These are phyloP conservation scores for Solanum habrochaites DNA, from an alignment of 257 asterid species.

Conservation along the genomic window DNA sequence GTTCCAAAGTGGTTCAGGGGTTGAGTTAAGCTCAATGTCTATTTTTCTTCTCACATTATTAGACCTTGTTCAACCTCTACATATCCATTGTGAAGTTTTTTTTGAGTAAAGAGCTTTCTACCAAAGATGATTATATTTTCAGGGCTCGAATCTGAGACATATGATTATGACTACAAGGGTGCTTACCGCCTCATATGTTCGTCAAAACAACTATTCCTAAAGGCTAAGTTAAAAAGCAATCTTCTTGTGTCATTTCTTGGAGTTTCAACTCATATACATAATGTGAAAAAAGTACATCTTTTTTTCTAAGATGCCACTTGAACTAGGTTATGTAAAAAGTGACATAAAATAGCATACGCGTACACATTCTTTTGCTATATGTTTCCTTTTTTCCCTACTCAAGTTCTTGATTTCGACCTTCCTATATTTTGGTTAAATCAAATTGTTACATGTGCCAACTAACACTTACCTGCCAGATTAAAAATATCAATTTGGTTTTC, in stretches of 20 bases:
- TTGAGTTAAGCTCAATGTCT: neutral
- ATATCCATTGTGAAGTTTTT: neutral
- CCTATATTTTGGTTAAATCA: neutral
- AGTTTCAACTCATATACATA: slow-evolving; percentile 10
- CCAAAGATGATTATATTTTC: too few relatives aligned
- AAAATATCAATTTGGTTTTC: neutral
- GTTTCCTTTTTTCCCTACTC: neutral
- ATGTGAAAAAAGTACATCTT: slow-evolving; percentile 14
- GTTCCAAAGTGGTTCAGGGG: neutral
- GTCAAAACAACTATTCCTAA: neutral
- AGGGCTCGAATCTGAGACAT: neutral
- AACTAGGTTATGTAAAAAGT: neutral
- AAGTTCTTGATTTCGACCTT: neutral
- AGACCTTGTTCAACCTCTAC: neutral
- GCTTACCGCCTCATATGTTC: neutral
- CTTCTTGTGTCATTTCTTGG: neutral
- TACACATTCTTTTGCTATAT: neutral
- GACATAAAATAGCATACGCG: neutral
- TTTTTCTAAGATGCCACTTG: neutral
- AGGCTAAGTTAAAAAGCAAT: neutral
- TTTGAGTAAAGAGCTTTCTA: too few relatives aligned
- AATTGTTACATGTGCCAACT: neutral
- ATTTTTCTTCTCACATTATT: neutral
- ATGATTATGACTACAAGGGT: neutral
- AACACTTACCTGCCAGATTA: neutral